Evolutionary conservation across 805 yeast genomes (phyloP).

Genomic region (Starmerella bombicola): DNA sequence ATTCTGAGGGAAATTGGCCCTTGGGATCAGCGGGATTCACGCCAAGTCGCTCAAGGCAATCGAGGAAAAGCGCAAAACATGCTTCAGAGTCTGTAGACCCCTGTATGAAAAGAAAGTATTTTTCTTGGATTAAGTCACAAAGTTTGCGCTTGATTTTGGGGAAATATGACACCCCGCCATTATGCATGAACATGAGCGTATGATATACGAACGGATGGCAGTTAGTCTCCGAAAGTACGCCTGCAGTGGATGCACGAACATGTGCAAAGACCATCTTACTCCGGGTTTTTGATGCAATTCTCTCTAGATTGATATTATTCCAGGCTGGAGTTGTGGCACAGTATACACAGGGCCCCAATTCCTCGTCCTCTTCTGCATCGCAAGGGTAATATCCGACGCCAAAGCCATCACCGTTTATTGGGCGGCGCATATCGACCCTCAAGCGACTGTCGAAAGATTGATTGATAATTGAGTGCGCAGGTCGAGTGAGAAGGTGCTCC

Average conservation of each 20-base stretch:
- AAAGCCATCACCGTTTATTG: conserved; percentile 96
- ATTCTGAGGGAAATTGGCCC: conserved; percentile 37
- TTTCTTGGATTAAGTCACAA: conserved; percentile 61
- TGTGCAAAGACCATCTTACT: conserved; percentile 82
- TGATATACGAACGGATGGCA: conserved; percentile 93
- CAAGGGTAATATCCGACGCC: conserved; percentile 83
- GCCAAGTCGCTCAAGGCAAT: conserved; percentile 64
- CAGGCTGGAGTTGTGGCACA: conserved; percentile 90
- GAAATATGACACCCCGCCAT: conserved; percentile 69
- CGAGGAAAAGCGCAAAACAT: conserved; percentile 78
- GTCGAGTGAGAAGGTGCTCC: conserved; percentile 78
- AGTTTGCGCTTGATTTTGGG: conserved; percentile 57
- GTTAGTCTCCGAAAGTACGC: conserved; percentile 85
- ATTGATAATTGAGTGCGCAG: conserved; percentile 94
- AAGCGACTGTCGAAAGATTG: conserved; percentile 88
- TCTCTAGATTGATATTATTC: conserved; percentile 84
- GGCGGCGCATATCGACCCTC: conserved; percentile 75
- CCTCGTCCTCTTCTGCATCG: conserved; percentile 40
- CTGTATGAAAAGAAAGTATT: conserved; percentile 66
- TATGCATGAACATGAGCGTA: conserved; percentile 90
- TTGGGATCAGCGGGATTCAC: conserved; percentile 49
- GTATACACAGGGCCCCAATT: conserved; percentile 77
- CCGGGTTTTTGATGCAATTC: conserved; percentile 77
- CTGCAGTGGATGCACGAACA: conserved; percentile 91
- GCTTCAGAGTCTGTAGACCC: conserved; percentile 96